Conservation (phyloP, 2,329 filamentous ascomycete species). For the Dendrostoma leiphaemia region DNA sequence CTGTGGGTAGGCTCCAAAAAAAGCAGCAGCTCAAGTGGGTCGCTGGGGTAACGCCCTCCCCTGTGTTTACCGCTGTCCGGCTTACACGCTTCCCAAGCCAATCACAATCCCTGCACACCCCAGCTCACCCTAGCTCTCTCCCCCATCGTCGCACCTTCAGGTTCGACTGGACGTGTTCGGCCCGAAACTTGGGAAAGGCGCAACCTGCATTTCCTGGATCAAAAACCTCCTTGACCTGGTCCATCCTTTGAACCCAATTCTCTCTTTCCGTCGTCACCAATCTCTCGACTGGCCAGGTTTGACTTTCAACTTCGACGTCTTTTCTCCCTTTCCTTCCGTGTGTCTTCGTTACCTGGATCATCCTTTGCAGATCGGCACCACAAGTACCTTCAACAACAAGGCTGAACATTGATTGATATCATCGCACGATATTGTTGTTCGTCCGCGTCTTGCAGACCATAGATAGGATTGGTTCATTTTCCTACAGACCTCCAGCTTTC, state of each 20-base stretch:
- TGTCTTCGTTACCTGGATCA: not conserved
- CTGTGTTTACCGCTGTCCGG: constrained; percentile 2
- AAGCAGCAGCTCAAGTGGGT: not conserved
- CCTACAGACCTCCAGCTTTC: not conserved
- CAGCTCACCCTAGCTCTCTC: not conserved
- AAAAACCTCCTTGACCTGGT: not conserved
- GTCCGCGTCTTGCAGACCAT: not conserved
- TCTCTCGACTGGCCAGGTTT: not conserved
- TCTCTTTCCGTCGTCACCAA: not conserved
- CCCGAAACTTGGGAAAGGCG: too few species aligned
- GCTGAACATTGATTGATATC: constrained; percentile 6
- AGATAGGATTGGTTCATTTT: constrained; percentile 4
- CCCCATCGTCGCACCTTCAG: not conserved
- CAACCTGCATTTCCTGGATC: not conserved
- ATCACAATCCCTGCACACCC: not conserved
- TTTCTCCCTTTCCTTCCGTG: not conserved
- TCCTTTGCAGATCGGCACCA: not conserved
- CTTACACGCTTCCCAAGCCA: not conserved
- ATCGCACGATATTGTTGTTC: constrained; percentile 9
- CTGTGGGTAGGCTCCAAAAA: not conserved
- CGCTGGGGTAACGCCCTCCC: constrained; percentile 6
- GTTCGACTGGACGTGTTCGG: not conserved
- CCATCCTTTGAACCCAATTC: too few species aligned
- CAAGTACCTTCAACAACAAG: not conserved
- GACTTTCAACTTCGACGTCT: not conserved